Conservation (phyloP, 805 yeast species). For the Yamadazyma endophytica region DNA sequence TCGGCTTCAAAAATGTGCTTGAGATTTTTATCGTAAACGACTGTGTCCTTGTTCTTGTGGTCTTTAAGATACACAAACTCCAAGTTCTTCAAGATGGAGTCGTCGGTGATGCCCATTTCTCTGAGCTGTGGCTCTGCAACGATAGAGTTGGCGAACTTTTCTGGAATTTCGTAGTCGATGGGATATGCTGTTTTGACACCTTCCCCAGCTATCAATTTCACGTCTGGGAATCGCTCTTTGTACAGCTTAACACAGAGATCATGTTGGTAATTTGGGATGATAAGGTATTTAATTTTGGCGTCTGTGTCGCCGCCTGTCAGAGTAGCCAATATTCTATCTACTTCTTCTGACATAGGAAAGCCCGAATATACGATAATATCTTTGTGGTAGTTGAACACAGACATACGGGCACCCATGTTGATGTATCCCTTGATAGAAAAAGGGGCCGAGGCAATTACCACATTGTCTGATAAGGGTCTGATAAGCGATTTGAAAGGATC, state of each 20-base stretch:
- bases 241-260: constrained; percentile 56
- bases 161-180: constrained; percentile 39
- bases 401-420: constrained; percentile 41
- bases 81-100: constrained; percentile 36
- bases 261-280: constrained; percentile 62
- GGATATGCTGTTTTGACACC: constrained; percentile 24
- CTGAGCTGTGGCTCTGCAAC: constrained; percentile 3
- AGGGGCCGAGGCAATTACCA: constrained; percentile 28
- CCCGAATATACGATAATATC: constrained; percentile 48
- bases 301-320: constrained; percentile 25
- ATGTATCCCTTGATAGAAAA: constrained; percentile 24
- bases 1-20: constrained; percentile 60
- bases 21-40: constrained; percentile 42
- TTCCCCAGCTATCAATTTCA: constrained; percentile 51
- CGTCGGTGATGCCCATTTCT: constrained; percentile 17
- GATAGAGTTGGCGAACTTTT: constrained; percentile 26
- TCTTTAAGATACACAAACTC: constrained; percentile 53
- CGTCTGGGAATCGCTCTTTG: constrained; percentile 44
- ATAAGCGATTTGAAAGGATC: constrained; percentile 21
- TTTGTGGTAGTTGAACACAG: constrained; percentile 25
- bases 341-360: constrained; percentile 47
- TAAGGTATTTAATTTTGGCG: constrained; percentile 40
- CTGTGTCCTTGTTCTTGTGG: constrained; percentile 55
- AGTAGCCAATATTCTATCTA: constrained; percentile 32
- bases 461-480: constrained; percentile 25